A percentile compares a stretch with the other conserved stretches of the same genome.
phyloP scores from a whole-genome alignment of 495 filamentous ascomycete genomes.

The Jackrogersella multiformis region DNA sequence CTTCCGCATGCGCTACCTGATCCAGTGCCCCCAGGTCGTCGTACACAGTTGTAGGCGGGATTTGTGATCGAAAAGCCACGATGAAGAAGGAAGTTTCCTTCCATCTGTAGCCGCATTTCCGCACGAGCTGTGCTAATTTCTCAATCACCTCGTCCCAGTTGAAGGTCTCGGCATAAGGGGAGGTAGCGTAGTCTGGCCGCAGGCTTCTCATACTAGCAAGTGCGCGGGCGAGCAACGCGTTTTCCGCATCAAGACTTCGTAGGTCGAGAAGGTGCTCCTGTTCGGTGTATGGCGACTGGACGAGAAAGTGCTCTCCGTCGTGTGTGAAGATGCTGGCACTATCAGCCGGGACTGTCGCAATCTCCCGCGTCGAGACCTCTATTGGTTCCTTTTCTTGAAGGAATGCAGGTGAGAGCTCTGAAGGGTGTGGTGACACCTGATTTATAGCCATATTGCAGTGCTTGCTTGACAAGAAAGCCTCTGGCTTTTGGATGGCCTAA shows the following conservation, averaged over 20 bases:
- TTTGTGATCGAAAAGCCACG: conserved; percentile 79
- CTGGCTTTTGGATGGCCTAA: not conserved
- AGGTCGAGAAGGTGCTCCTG: conserved; percentile 76
- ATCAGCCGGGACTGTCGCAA: not conserved
- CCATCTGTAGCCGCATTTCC: conserved; percentile 64
- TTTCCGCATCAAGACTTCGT: conserved; percentile 66
- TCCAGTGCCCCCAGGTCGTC: conserved; percentile 73
- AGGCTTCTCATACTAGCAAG: conserved; percentile 68
- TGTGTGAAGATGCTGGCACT: conserved; percentile 22
- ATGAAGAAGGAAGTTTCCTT: conserved; percentile 75
- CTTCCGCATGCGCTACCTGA: conserved; percentile 78
- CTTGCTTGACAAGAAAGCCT: conserved; percentile 12
- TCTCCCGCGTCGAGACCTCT: conserved; percentile 31
- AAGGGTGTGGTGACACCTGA: conserved; percentile 28
- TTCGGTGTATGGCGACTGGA: conserved; percentile 79
- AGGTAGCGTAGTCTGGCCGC: conserved; percentile 77
- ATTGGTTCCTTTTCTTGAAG: conserved; percentile 28
- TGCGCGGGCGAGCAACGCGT: conserved; percentile 74
- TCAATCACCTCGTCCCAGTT: conserved; percentile 76
- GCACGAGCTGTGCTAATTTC: conserved; percentile 58
- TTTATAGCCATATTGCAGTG: conserved; percentile 34
- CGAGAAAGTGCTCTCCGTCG: conserved; percentile 56
- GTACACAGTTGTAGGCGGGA: conserved; percentile 68
- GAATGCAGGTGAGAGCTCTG: conserved; percentile 4
- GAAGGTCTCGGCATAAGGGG: conserved; percentile 76